Percentiles rank a stretch among this genome's conserved stretches.
Conservation (phyloP, 371 early-diverging fungal genomes). For the Mortierella sp. region DNA sequence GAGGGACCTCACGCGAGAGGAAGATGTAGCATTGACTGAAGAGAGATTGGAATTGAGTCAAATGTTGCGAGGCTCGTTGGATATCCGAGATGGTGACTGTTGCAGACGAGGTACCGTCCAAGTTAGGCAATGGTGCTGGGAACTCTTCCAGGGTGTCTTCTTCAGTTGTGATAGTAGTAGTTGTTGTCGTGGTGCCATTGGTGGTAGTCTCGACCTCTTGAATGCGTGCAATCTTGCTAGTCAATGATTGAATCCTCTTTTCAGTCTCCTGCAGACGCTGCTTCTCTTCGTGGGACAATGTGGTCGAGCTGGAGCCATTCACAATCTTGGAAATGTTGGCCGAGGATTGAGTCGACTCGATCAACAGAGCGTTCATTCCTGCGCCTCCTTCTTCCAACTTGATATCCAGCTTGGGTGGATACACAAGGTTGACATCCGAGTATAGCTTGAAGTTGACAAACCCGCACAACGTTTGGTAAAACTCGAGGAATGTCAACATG, state of each 20-base stretch:
- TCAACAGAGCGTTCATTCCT: constrained; percentile 75
- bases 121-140: constrained; percentile 50
- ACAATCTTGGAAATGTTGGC: constrained; percentile 42
- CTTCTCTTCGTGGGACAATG: constrained; percentile 51
- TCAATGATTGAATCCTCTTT: constrained; percentile 58
- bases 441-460: constrained; percentile 96
- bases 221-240: constrained; percentile 57
- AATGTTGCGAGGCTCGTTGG: constrained; percentile 64
- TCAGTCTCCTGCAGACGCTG: constrained; percentile 58
- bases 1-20: constrained; percentile 95
- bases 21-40: constrained; percentile 86
- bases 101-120: constrained; percentile 55
- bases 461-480: constrained; percentile 92
- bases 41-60: constrained; percentile 67
- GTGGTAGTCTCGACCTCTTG: constrained; percentile 17
- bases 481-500: constrained; percentile 96
- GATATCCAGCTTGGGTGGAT: constrained; percentile 87
- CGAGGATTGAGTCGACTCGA: constrained; percentile 66
- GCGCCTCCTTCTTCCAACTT: constrained; percentile 73
- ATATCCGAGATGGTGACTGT: constrained; percentile 65
- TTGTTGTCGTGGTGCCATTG: neutral
- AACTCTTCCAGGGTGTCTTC: constrained; percentile 61
- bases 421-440: constrained; percentile 83
- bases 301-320: constrained; percentile 8
- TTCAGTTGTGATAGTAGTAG: neutral